Percentiles rank a stretch among this genome's conserved stretches.
Conservation (phyloP, 129 eudicot species). For the Erigeron canadensis region DNA sequence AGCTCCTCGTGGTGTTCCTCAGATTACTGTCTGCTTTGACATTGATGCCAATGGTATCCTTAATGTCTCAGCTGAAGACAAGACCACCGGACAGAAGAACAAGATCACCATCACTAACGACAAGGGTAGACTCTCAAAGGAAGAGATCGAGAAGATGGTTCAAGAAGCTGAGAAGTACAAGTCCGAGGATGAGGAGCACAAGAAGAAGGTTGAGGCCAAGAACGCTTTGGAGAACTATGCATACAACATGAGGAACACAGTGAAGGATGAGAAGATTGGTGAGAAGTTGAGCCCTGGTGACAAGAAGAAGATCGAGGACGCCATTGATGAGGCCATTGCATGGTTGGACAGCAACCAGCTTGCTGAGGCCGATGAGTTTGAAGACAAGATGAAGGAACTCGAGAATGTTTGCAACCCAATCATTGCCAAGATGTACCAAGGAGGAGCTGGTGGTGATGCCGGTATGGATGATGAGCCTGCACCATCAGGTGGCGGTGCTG, state of each 20-base stretch:
- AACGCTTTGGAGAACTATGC: constrained; percentile 69
- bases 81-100: constrained; percentile 59
- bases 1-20: constrained; percentile 49
- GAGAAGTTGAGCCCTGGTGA: constrained; percentile 50
- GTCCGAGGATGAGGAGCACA: constrained; percentile 60
- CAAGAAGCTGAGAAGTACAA: constrained; percentile 63
- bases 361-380: constrained; percentile 56
- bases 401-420: constrained; percentile 58
- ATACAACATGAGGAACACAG: constrained; percentile 62
- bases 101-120: constrained; percentile 60
- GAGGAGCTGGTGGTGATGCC: constrained; percentile 45
- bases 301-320: constrained; percentile 61
- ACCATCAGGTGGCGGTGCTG: constrained; percentile 57
- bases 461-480: constrained; percentile 63
- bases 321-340: constrained; percentile 52
- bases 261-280: constrained; percentile 59
- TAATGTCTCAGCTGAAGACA: constrained; percentile 57
- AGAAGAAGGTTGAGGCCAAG: constrained; percentile 60
- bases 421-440: constrained; percentile 58
- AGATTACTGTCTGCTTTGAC: constrained; percentile 47
- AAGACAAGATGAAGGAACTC: constrained; percentile 63
- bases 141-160: constrained; percentile 55
- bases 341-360: constrained; percentile 64
- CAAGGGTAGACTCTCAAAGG: constrained; percentile 53
- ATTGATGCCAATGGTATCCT: constrained; percentile 75